Percentiles rank a stretch among this genome's conserved stretches.
Evolutionary conservation across 177 flowering plant genomes (phyloP).

Genomic region (Vitis hybrid): DNA sequence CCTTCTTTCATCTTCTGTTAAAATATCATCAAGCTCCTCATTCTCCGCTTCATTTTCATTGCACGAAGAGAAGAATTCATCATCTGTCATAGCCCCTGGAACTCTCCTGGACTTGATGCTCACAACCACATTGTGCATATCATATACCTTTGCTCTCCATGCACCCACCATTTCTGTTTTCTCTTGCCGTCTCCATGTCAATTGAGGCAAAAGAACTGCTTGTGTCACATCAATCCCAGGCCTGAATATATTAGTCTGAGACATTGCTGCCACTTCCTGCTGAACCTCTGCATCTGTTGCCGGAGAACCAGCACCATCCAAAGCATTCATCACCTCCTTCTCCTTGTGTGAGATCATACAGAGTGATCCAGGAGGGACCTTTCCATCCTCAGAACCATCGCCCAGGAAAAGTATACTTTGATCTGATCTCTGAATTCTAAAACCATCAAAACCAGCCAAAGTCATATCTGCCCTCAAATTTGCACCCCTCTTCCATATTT

Average conservation of each 20-base stretch:
- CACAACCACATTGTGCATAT: constrained; percentile 90
- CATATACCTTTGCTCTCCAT: constrained; percentile 90
- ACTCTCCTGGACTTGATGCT: constrained; percentile 88
- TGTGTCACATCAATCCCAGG: constrained; percentile 95
- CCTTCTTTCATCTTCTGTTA: constrained; percentile 80
- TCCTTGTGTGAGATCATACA: constrained; percentile 82
- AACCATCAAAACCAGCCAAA: constrained; percentile 86
- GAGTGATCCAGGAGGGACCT: constrained; percentile 72
- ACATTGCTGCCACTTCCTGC: constrained; percentile 83
- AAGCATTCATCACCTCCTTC: constrained; percentile 81
- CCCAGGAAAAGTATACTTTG: constrained; percentile 83
- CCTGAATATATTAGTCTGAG: constrained; percentile 83
- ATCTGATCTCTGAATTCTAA: constrained; percentile 77
- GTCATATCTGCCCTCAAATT: constrained; percentile 94
- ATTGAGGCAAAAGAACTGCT: constrained; percentile 81
- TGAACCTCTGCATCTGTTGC: constrained; percentile 73
- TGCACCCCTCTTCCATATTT: constrained; percentile 84
- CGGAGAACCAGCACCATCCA: constrained; percentile 80
- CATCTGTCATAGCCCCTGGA: constrained; percentile 88
- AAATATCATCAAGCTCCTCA: constrained; percentile 58
- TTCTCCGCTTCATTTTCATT: constrained; percentile 72
- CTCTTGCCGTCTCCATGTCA: constrained; percentile 90
- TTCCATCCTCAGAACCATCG: constrained; percentile 87
- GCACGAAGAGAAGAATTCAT: constrained; percentile 59
- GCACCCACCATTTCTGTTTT: constrained; percentile 71